phyloP scores from a whole-genome alignment of 805 yeast genomes.

The Nakazawaea ishiwadae region DNA sequence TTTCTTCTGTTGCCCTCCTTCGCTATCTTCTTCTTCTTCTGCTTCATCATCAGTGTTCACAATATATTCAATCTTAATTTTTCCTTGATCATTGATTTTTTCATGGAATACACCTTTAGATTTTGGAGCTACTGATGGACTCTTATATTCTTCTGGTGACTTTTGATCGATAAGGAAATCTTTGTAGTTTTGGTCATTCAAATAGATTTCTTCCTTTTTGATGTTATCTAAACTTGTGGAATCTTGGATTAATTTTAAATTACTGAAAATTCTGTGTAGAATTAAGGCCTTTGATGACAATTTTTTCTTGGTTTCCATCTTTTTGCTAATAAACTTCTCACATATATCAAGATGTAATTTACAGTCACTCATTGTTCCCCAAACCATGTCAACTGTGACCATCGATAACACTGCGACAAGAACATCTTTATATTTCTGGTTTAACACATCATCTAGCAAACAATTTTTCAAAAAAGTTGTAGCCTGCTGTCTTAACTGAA shows the following conservation, averaged over 20 bases:
- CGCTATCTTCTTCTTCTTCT: not conserved
- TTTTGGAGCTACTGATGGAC: constrained; percentile 9
- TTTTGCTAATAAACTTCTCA: constrained; percentile 65
- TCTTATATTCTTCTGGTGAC: constrained; percentile 12
- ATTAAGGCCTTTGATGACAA: constrained; percentile 72
- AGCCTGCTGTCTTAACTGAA: constrained; percentile 72
- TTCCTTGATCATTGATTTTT: constrained; percentile 40
- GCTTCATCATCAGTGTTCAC: constrained; percentile 25
- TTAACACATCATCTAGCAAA: constrained; percentile 43
- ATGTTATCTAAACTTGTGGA: constrained; percentile 51
- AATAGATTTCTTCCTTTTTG: constrained; percentile 27
- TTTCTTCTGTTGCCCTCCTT: constrained; percentile 5
- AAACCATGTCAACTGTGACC: constrained; percentile 84
- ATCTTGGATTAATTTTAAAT: constrained; percentile 71
- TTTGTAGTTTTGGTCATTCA: constrained; percentile 29
- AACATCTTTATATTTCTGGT: constrained; percentile 77
- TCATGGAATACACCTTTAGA: constrained; percentile 35
- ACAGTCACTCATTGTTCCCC: constrained; percentile 90
- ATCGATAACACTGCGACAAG: constrained; percentile 78
- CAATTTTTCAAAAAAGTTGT: constrained; percentile 60
- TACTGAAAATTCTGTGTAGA: constrained; percentile 73
- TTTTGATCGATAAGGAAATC: constrained; percentile 25
- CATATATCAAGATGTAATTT: constrained; percentile 71
- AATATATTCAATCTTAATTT: constrained; percentile 40
- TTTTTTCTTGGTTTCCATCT: constrained; percentile 61